Percentiles rank a stretch among this genome's conserved stretches.
phyloP scores from a whole-genome alignment of 2,329 filamentous ascomycete genomes.

The Alternaria alternata region DNA sequence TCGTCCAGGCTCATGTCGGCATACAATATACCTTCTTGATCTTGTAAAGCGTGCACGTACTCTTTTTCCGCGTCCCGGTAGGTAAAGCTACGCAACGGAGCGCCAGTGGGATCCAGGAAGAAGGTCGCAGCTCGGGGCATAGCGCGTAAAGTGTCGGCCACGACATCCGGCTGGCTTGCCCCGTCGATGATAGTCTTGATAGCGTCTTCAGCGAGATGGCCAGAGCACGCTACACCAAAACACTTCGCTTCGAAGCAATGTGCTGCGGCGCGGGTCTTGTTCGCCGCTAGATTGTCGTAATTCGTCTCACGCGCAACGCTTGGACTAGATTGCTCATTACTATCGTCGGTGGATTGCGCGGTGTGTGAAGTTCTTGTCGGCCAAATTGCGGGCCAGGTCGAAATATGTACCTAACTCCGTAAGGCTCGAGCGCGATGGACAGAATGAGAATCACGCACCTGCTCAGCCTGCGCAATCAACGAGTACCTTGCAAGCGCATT shows the following conservation, averaged over 20 bases:
- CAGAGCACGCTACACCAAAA: constrained; percentile 62
- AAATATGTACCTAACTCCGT: constrained; percentile 59
- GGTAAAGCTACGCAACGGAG: constrained; percentile 51
- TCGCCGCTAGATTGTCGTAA: constrained; percentile 64
- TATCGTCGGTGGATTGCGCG: neutral
- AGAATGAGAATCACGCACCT: constrained; percentile 57
- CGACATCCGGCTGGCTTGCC: constrained; percentile 35
- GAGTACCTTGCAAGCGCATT: constrained; percentile 63
- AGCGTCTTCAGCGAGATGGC: constrained; percentile 52
- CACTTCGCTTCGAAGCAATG: constrained; percentile 68
- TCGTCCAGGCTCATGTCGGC: constrained; percentile 60
- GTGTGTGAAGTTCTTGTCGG: constrained; percentile 52
- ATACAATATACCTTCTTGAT: constrained; percentile 60
- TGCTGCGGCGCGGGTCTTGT: constrained; percentile 61
- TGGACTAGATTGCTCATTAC: neutral
- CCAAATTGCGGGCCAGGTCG: constrained; percentile 65
- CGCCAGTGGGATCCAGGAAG: constrained; percentile 62
- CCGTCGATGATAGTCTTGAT: constrained; percentile 48
- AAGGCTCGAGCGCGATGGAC: neutral
- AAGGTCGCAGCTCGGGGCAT: constrained; percentile 58
- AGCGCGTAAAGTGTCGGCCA: constrained; percentile 46
- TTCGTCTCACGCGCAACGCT: constrained; percentile 36
- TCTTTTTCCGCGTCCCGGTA: constrained; percentile 36
- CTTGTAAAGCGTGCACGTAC: constrained; percentile 52
- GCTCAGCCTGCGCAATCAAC: constrained; percentile 64